Base-by-base conservation (phyloP, 2,329 filamentous ascomycete genomes). In the Colletotrichum sp. region DNA sequence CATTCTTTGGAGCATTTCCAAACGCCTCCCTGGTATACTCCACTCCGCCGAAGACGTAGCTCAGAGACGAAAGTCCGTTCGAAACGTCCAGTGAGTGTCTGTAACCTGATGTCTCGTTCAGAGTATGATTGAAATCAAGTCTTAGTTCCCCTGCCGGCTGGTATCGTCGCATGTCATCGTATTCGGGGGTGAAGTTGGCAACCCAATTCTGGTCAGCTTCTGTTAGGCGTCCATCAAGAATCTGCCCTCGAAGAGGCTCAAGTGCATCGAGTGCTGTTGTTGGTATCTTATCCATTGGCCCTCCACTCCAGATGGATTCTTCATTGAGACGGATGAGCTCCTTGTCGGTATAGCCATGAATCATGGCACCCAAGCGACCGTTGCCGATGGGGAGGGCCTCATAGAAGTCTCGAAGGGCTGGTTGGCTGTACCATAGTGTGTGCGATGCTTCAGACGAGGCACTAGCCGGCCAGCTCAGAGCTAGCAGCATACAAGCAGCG, bases 271-370 rank as follows among this genome's bases (percentile, higher is more conserved):
- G 63, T 8, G 83, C 82, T 43, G 81, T 80, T 55, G 80, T 79
- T n/a, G 84, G 84, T n/a, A 83, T 82, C 26, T 86, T 84, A 65
- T 84, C 76, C 74, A 85, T 83, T 4, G 81, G 81, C 5, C 82
- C 83, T 52, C 85, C 86, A 75, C 82, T 85, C 85, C 85, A 87
- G n/a, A 86, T 81, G 4, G 85, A 86, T 72, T 88, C 85, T 77
- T 88, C 86, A 67, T 88, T 88, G 24, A 88, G 79, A 28, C 82
- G 81, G 15, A 88, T 81, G 26, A 83, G 78, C 75, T 88, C 87
- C 3, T 80, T 74, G 39, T 69, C 70, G 10, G 69, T 60, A 16
- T 72, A 71, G 16, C 86, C 86, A 76, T 85, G 84, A 21, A 87
- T 78, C 84, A 87, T 86, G 59, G 76, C 78, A 13, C 79, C 78